These are phyloP conservation scores for Lecanicillium sp. DNA, from an alignment of 2,329 filamentous ascomycete species.

Conservation along the genomic window DNA sequence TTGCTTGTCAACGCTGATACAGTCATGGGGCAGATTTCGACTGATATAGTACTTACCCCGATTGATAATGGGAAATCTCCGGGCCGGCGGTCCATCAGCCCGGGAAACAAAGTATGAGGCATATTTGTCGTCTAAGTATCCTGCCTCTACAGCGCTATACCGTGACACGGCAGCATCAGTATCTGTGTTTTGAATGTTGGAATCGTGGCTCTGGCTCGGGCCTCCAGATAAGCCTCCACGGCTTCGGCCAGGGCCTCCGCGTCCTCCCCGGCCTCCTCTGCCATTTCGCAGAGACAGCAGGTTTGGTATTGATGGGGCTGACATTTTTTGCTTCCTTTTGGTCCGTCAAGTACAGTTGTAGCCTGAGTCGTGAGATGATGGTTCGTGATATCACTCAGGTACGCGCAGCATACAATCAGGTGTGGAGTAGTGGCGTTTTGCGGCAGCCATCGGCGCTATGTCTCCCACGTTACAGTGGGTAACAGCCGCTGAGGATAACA, in stretches of 20 bases:
- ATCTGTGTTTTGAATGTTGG: conserved; percentile 79
- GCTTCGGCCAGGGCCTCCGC: conserved; percentile 24
- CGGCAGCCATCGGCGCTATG: no score
- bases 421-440: no score
- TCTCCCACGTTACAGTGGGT: no score
- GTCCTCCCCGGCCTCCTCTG: conserved; percentile 32
- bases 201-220: conserved; percentile 48
- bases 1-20: conserved; percentile 7
- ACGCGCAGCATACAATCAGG: no score
- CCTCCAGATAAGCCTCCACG: conserved; percentile 22
- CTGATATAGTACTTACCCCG: conserved; percentile 53
- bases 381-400: no score
- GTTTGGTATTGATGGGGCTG: conserved; percentile 70
- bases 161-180: conserved; percentile 84
- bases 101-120: conserved; percentile 58
- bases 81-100: conserved; percentile 37
- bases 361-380: no score
- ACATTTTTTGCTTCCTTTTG: conserved; percentile 42
- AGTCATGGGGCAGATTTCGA: background rate
- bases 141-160: conserved; percentile 76
- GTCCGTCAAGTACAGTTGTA: no score
- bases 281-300: conserved; percentile 44
- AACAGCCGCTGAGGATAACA: no score
- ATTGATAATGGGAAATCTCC: conserved; percentile 86
- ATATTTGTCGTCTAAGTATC: conserved; percentile 78